Percentiles rank a stretch among this genome's conserved stretches.
Conservation (phyloP, 2,329 filamentous ascomycete genomes). For the Fusarium brevicatenulatum region DNA sequence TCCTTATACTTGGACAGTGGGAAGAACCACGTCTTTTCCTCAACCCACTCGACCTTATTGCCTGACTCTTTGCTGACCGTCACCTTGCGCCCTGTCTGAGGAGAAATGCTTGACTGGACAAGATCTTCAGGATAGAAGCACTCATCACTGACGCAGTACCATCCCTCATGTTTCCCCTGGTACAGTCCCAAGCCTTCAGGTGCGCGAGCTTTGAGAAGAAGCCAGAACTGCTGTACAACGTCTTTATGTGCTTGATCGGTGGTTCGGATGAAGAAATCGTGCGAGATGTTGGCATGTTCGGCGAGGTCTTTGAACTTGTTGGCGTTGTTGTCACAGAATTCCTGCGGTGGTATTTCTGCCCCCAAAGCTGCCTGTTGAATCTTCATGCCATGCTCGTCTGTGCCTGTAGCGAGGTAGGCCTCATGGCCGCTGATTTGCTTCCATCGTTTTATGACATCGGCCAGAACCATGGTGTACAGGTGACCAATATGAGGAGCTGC, state of each 20-base stretch:
- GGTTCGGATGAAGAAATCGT: slow-evolving; percentile 92
- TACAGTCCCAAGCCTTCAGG: slow-evolving; percentile 80
- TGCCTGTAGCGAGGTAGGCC: slow-evolving; percentile 86
- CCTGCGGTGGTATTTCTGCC: slow-evolving; percentile 76
- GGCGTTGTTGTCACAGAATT: slow-evolving; percentile 89
- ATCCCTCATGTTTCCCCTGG: slow-evolving; percentile 86
- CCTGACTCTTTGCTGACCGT: slow-evolving; percentile 89
- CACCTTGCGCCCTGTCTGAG: slow-evolving; percentile 82
- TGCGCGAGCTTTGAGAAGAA: slow-evolving; percentile 67
- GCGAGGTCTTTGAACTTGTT: slow-evolving; percentile 83
- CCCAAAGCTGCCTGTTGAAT: slow-evolving; percentile 85
- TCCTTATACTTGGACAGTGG: slow-evolving; percentile 84
- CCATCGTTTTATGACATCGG: slow-evolving; percentile 94
- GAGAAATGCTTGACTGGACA: slow-evolving; percentile 79
- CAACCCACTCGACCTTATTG: slow-evolving; percentile 93
- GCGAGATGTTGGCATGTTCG: slow-evolving; percentile 71
- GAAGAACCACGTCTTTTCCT: slow-evolving; percentile 96
- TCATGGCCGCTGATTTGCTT: slow-evolving; percentile 76
- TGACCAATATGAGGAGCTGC: slow-evolving; percentile 93
- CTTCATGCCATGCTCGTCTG: slow-evolving; percentile 98
- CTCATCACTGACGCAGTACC: slow-evolving; percentile 97
- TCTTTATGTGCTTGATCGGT: slow-evolving; percentile 84
- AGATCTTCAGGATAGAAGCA: slow-evolving; percentile 87
- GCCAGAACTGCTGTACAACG: slow-evolving; percentile 91
- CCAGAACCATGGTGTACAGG: slow-evolving; percentile 89